phyloP scores from a whole-genome alignment of 106 monocot genomes.

The Dendrobium nobile region DNA sequence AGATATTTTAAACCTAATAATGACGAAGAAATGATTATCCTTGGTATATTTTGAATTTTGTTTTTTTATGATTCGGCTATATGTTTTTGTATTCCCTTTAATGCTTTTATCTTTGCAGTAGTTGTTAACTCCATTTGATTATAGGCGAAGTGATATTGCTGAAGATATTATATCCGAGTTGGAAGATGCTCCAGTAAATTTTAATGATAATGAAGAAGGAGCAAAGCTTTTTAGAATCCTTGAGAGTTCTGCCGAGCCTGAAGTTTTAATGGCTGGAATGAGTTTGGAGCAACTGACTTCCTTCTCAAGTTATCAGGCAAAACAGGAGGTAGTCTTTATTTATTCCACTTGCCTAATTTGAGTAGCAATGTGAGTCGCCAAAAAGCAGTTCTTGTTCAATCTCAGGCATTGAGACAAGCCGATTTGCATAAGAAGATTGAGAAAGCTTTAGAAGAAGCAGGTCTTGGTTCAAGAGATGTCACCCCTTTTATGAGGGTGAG shows the following conservation, averaged over 20 bases:
- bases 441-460: constrained; percentile 70
- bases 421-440: constrained; percentile 63
- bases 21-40: not conserved
- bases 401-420: constrained; percentile 56
- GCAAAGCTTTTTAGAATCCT: constrained; percentile 65
- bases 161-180: constrained; percentile 67
- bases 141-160: constrained; percentile 50
- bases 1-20: not conserved
- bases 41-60: not conserved
- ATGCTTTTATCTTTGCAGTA: not conserved
- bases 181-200: constrained; percentile 21
- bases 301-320: constrained; percentile 63
- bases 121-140: constrained; percentile 13
- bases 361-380: not conserved
- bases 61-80: not conserved
- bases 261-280: constrained; percentile 85
- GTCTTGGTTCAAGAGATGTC: constrained; percentile 70
- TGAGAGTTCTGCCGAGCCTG: constrained; percentile 77
- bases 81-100: not conserved
- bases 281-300: constrained; percentile 69
- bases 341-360: not conserved
- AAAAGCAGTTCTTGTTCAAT: not conserved
- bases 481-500: constrained; percentile 84
- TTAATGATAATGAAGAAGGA: constrained; percentile 65
- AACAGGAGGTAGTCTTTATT: constrained; percentile 44